Evolutionary conservation across 768 basidiomycete genomes (phyloP), one percentile per base, ranked within the genome.

Genomic region (Erythrobasidium yunnanense): DNA sequence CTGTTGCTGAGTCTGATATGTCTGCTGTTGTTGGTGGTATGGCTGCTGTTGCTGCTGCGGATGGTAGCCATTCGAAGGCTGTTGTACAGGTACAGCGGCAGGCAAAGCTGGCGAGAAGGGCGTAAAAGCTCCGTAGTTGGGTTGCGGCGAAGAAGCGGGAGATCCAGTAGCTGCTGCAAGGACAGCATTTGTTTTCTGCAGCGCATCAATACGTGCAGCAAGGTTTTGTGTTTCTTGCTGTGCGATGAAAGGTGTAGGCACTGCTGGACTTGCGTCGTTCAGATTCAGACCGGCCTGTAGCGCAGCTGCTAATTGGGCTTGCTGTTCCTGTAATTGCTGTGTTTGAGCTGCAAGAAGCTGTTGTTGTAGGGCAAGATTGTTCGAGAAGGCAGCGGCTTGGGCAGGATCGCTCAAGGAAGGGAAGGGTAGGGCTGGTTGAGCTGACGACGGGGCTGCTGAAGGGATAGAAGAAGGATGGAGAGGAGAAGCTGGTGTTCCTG

Each of bases 1-100:
- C 77, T 78, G 70, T 66, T 38, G 69, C 51, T 66, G 65, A 71
- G 75, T 49, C 53, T 74, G 58, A 72, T n/a, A n/a, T n/a, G n/a
- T n/a, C n/a, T 71, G 70, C 20, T 60, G 18, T 30, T 34, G 52
- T 15, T 15, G 13, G 34, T 17, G 4, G 65, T 49, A 49, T 22
- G 38, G 18, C 18, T n/a, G 22, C 42, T n/a, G 34, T 38, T 25
- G 34, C 22, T 30, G 22, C 23, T 13, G 34, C 55, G 20, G 35
- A 22, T 35, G 53, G 22, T 35, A 30, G 33, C 27, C n/a, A 70
- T 80, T 78, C 56, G 42, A 23, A n/a, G 25, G 23, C 1, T 55
- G 11, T 13, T 22, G 46, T n/a, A n/a, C 27, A 13, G 32, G 60
- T 3, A 63, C 23, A 20, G 35, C 42, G 5, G 57, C n/a, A 49